phyloP scores from a whole-genome alignment of 2,329 filamentous ascomycete species.

The Lachnellula arida region DNA sequence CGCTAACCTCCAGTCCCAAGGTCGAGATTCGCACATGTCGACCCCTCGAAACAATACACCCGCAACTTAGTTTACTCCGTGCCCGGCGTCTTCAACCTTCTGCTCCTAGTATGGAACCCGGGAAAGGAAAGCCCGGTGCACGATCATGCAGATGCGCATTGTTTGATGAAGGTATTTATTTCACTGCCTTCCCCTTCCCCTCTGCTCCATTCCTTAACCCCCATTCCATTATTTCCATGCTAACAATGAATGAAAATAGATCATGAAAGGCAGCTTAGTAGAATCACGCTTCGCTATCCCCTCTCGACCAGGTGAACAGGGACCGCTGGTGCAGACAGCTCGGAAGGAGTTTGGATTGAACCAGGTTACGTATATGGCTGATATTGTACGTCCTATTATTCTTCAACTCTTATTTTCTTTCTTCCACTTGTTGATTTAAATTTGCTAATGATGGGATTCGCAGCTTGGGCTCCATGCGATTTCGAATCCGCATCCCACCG shows the following conservation, averaged over 20 bases:
- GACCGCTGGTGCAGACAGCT: slow-evolving; percentile 16
- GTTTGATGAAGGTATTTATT: slow-evolving; percentile 71
- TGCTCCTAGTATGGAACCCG: slow-evolving; percentile 86
- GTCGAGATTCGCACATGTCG: slow-evolving; percentile 63
- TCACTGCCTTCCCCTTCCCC: not conserved
- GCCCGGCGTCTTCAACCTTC: slow-evolving; percentile 60
- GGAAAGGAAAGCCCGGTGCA: slow-evolving; percentile 81
- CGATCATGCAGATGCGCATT: slow-evolving; percentile 85
- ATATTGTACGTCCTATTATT: slow-evolving; percentile 43
- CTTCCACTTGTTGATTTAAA: not conserved
- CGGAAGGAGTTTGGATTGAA: slow-evolving; percentile 65
- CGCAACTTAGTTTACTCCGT: slow-evolving; percentile 85
- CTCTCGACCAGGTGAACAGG: slow-evolving; percentile 39
- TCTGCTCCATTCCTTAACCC: too few species aligned
- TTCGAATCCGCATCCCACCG: slow-evolving; percentile 64
- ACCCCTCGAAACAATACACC: slow-evolving; percentile 69
- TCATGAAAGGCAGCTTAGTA: slow-evolving; percentile 70
- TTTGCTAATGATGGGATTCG: not conserved
- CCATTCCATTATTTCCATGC: too few species aligned
- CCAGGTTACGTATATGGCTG: slow-evolving; percentile 85
- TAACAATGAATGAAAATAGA: slow-evolving; percentile 1
- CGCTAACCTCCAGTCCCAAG: not conserved
- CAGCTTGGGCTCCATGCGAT: slow-evolving; percentile 77
- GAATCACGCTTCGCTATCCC: slow-evolving; percentile 64
- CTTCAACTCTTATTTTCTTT: not conserved